Conservation (phyloP, 2,329 filamentous ascomycete species). For the Ophiostoma piceae region DNA sequence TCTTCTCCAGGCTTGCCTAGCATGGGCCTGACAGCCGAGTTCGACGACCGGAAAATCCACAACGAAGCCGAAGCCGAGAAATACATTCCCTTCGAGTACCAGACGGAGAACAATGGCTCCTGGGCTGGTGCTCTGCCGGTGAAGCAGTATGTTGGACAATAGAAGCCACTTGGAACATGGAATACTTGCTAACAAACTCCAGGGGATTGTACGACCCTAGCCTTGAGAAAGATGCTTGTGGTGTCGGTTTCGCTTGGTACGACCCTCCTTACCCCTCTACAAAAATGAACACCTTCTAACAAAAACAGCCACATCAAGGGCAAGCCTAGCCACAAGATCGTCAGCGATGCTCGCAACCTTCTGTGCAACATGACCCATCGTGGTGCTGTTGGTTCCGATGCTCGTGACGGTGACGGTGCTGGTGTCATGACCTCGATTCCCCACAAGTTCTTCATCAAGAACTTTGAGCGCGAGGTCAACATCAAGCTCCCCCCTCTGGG, state of each 20-base stretch:
- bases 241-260: conserved; percentile 85
- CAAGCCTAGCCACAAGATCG: conserved; percentile 94
- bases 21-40: conserved; percentile 62
- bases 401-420: conserved; percentile 94
- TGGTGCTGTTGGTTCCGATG: conserved; percentile 95
- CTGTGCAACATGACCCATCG: conserved; percentile 99
- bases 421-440: conserved; percentile 99
- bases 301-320: conserved; percentile 83
- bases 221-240: conserved; percentile 97
- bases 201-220: conserved; percentile 90
- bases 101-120: conserved; percentile 75
- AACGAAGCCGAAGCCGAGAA: conserved; percentile 53
- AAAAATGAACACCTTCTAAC: conserved; percentile 5
- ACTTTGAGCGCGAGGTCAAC: conserved; percentile 87
- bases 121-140: conserved; percentile 93
- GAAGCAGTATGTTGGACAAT: conserved; percentile 62
- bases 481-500: conserved; percentile 81
- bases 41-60: conserved; percentile 62
- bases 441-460: conserved; percentile 97
- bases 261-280: neutral
- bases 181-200: conserved; percentile 16
- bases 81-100: conserved; percentile 74
- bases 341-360: conserved; percentile 89
- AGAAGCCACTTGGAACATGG: conserved; percentile 15
- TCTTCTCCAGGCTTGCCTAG: conserved; percentile 49